Evolutionary conservation across 306 rosid species (phyloP).

Genomic region (Urtica urens): DNA sequence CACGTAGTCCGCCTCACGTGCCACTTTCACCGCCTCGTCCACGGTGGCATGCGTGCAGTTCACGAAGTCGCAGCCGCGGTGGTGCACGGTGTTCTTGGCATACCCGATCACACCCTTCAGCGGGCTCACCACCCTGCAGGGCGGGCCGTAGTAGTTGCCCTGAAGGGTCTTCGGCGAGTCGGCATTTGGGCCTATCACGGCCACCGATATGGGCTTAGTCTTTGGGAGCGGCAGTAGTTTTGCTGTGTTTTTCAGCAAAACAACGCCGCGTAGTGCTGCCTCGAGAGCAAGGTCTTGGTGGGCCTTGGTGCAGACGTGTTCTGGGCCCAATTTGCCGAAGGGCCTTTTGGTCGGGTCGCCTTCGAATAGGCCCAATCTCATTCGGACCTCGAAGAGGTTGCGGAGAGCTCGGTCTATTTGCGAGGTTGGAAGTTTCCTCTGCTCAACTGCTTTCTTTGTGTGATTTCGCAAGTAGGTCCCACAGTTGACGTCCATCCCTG

Average conservation of each 20-base stretch:
- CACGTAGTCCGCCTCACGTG: constrained; percentile 49
- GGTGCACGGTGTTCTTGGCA: constrained; percentile 33
- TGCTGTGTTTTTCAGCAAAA: constrained; percentile 62
- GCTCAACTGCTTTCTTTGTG: constrained; percentile 49
- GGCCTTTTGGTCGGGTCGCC: constrained; percentile 52
- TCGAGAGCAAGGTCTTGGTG: constrained; percentile 67
- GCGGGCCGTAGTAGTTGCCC: constrained; percentile 81
- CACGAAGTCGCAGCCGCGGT: constrained; percentile 55
- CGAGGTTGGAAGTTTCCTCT: constrained; percentile 33
- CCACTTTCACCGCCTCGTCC: constrained; percentile 43
- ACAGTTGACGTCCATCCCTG: constrained; percentile 88
- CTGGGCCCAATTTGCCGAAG: constrained; percentile 53
- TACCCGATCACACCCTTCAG: constrained; percentile 47
- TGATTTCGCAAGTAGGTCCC: constrained; percentile 45
- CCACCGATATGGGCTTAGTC: constrained; percentile 41
- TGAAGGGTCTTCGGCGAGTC: constrained; percentile 44
- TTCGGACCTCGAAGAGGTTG: constrained; percentile 64
- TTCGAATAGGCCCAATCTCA: constrained; percentile 66
- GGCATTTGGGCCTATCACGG: constrained; percentile 82
- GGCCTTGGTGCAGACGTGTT: constrained; percentile 50
- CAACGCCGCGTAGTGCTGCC: constrained; percentile 86
- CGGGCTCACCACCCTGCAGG: constrained; percentile 52
- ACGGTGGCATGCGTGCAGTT: constrained; percentile 42
- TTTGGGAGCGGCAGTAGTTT: constrained; percentile 62
- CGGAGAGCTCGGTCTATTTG: constrained; percentile 70